Evolutionary conservation across 2,329 filamentous ascomycete species (phyloP).

Genomic region (Chalaropsis ovoidea): DNA sequence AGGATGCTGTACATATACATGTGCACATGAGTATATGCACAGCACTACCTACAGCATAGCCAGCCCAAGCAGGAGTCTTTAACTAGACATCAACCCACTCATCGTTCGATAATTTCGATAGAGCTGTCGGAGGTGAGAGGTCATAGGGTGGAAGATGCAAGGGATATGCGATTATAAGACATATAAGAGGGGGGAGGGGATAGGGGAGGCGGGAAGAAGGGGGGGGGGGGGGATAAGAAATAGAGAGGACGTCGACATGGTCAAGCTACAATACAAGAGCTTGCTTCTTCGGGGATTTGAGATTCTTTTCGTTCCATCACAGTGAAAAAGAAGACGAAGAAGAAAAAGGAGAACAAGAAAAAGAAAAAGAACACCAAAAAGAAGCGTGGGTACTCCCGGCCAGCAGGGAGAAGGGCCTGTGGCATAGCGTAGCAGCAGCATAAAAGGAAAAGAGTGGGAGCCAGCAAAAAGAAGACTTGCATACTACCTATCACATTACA

Average conservation of each 20-base stretch:
- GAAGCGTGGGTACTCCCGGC: too few species aligned
- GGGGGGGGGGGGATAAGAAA: not conserved
- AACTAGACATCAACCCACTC: not conserved
- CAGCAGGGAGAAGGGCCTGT: too few species aligned
- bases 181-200: not conserved
- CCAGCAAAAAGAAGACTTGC: not conserved
- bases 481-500: not conserved
- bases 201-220: not conserved
- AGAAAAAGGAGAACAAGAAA: too few species aligned
- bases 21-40: too few species aligned
- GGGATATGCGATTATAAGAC: not conserved
- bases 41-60: not conserved
- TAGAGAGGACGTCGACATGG: too few species aligned
- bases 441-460: not conserved
- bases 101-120: slow-evolving; percentile 9
- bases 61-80: not conserved
- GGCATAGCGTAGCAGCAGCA: too few species aligned
- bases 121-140: not conserved
- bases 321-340: too few species aligned
- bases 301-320: too few species aligned
- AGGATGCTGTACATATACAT: too few species aligned
- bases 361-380: too few species aligned
- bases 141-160: not conserved
- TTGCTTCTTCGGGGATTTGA: too few species aligned
- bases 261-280: too few species aligned